These are phyloP conservation scores for Aspergillus ustus DNA, from an alignment of 2,329 filamentous ascomycete genomes.

Conservation along the genomic window DNA sequence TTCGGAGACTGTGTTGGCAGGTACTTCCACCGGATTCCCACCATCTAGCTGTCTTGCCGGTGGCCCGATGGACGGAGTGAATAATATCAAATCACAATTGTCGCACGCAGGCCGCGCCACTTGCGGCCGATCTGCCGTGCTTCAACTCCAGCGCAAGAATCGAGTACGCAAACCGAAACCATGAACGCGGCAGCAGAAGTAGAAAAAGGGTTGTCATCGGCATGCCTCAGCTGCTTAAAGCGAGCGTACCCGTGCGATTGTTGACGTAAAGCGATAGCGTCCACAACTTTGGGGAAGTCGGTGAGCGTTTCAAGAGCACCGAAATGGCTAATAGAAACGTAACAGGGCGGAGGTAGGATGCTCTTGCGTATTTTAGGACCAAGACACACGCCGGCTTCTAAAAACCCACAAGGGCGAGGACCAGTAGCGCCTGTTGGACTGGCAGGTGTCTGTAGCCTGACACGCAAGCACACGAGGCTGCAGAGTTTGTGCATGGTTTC, in stretches of 20 bases:
- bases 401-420: background rate
- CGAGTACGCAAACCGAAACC: background rate
- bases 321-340: background rate
- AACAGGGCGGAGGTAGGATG: background rate
- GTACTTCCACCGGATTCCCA: background rate
- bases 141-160: background rate
- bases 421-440: background rate
- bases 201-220: background rate
- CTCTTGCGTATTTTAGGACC: background rate
- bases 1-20: background rate
- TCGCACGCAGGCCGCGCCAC: background rate
- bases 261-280: background rate
- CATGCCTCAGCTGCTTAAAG: background rate
- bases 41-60: background rate
- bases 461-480: background rate
- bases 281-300: background rate
- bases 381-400: background rate
- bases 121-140: background rate
- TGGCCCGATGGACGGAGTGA: background rate
- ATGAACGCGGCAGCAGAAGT: background rate
- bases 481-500: background rate
- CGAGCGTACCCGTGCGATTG: background rate
- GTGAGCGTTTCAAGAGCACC: background rate
- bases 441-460: background rate
- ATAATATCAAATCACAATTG: background rate